Conservation (phyloP, 768 basidiomycete species). For the Grammothele lineata region DNA sequence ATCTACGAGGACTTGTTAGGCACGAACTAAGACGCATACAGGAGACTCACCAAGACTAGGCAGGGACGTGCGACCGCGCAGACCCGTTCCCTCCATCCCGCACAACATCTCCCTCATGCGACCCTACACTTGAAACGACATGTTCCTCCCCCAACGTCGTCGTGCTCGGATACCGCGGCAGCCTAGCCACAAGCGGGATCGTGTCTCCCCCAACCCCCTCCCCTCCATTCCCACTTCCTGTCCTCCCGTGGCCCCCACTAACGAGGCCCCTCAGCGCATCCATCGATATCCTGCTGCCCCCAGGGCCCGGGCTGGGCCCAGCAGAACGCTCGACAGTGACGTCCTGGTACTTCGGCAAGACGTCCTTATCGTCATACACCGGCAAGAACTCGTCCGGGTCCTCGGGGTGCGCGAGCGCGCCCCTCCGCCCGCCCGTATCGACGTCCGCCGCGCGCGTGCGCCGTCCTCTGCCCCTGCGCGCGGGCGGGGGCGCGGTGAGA, state of each 20-base stretch:
- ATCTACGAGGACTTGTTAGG: too few relatives aligned
- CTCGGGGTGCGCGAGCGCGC: slow-evolving; percentile 6
- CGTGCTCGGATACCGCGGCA: neutral
- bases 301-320: too few relatives aligned
- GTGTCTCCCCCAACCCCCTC: slow-evolving; percentile 3
- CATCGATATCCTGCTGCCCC: too few relatives aligned
- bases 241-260: neutral
- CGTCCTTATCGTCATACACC: slow-evolving; percentile 16
- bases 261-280: neutral
- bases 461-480: slow-evolving; percentile 1
- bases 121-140: too few relatives aligned
- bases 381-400: slow-evolving; percentile 12
- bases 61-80: too few relatives aligned
- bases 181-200: slow-evolving; percentile 1
- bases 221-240: slow-evolving; percentile 4
- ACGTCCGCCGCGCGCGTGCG: slow-evolving; percentile 8
- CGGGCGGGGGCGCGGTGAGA: neutral
- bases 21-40: too few relatives aligned
- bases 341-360: slow-evolving; percentile 14
- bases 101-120: too few relatives aligned
- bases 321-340: neutral
- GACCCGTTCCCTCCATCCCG: too few relatives aligned
- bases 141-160: slow-evolving; percentile 2
- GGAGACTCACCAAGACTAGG: too few relatives aligned
- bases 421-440: slow-evolving; percentile 5